Base-by-base conservation (phyloP, 345 rosid genomes). In the Acer yangbiense region DNA sequence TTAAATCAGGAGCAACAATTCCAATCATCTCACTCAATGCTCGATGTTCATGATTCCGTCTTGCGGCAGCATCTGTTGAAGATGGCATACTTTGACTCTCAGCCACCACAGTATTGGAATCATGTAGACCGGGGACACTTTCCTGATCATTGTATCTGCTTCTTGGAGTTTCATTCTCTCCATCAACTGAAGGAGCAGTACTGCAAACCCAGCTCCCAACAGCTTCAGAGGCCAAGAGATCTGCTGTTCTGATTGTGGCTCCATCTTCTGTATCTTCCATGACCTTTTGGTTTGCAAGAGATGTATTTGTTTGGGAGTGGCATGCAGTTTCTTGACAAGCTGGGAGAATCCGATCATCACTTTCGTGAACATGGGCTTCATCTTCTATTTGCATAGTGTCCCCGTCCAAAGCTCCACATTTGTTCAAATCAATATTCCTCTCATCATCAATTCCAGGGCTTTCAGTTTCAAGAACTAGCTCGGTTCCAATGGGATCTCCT, bases 301-400 rank as follows among this genome's bases (percentile, higher is more conserved):
- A 82, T 65, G 77, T 85, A 76, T 77, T 85, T 23, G 80, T 77
- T 54, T 82, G 76, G 16, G 83, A 80, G 13, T 77, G 76, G 67
- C 58, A 77, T 1, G 46, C 61, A 66, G 81, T 61, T 73, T 81
- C 83, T 14, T 8, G 78, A 78, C 64, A 43, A 75, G 66, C 27
- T 48, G 80, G 65, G 52, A 3, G 85, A 75, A 80, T 76, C 61
- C 23, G 86, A 75, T 84, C 89, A 68, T 76, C 86, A 71, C 79
- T 85, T 78, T 85, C 93, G 66, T 70, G 84, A 3, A 32, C 88
- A 65, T 86, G 87, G 17, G 85, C 79, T 78, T 90, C 98, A 52
- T 87, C 88, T 55, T 93, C 98, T 74, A 93, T 85, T 81, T 93
- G 97, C 97, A 92, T 86, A 55, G 98, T 90, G 64, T 92, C 99